Percentiles rank a stretch among this genome's conserved stretches.
phyloP scores from a whole-genome alignment of 83 land plant species.

The Picea abies region DNA sequence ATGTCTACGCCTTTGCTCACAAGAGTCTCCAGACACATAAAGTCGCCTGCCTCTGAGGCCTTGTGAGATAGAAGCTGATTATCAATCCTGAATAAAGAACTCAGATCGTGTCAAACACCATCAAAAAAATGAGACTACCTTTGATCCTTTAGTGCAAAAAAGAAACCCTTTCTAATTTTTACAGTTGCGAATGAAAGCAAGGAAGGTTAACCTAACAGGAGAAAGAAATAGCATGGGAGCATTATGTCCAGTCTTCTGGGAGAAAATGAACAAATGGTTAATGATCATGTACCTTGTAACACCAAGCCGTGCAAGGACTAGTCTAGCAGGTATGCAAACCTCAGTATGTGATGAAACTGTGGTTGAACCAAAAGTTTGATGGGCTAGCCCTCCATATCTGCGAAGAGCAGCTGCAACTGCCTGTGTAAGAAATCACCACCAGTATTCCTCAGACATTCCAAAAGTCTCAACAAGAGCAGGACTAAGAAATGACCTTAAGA shows the following conservation, averaged over 20 bases:
- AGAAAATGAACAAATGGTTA: too few relatives aligned
- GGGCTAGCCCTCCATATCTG: slow-evolving; percentile 15
- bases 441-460: background rate
- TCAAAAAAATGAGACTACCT: background rate
- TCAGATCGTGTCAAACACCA: background rate
- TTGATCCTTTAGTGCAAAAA: background rate
- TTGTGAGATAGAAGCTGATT: slow-evolving; percentile 13
- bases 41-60: slow-evolving; percentile 27
- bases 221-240: too few relatives aligned
- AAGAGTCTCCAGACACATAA: slow-evolving; percentile 23
- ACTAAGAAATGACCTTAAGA: too few relatives aligned
- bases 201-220: too few relatives aligned
- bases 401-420: slow-evolving; percentile 22
- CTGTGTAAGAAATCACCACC: slow-evolving; percentile 7
- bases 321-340: slow-evolving; percentile 25
- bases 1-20: slow-evolving; percentile 25
- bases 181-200: too few relatives aligned
- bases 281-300: slow-evolving; percentile 19
- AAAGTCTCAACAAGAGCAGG: too few relatives aligned
- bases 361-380: background rate
- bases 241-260: too few relatives aligned
- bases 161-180: too few relatives aligned
- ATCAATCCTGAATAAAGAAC: slow-evolving; percentile 2
- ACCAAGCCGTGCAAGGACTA: slow-evolving; percentile 29
- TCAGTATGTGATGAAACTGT: slow-evolving; percentile 14